Evolutionary conservation across 2,329 filamentous ascomycete genomes (phyloP).

Genomic region (Sclerotinia borealis): DNA sequence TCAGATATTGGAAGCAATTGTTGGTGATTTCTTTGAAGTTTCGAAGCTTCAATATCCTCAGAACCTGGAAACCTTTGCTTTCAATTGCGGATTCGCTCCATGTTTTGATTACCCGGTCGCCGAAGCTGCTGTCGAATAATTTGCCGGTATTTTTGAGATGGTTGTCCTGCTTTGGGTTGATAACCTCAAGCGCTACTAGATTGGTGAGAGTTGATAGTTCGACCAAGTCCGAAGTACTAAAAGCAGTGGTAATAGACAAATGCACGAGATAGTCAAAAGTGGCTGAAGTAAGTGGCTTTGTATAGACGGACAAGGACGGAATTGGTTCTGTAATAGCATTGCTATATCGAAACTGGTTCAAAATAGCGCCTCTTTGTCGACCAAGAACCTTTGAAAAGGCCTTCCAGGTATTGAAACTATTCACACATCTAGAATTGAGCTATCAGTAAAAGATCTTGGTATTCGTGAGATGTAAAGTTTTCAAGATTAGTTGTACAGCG

Average conservation of each 20-base stretch:
- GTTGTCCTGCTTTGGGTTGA: constrained; percentile 10
- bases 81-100: constrained; percentile 28
- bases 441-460: neutral
- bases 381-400: constrained; percentile 27
- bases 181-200: constrained; percentile 30
- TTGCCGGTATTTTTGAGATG: neutral
- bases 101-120: constrained; percentile 28
- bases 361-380: constrained; percentile 13
- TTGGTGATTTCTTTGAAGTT: constrained; percentile 27
- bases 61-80: constrained; percentile 26
- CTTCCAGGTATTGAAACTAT: constrained; percentile 28
- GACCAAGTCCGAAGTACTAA: constrained; percentile 26
- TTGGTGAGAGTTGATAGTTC: constrained; percentile 30
- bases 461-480: neutral
- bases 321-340: constrained; percentile 21
- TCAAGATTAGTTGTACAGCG: neutral
- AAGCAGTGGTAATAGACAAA: constrained; percentile 29
- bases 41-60: constrained; percentile 32
- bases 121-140: constrained; percentile 13
- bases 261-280: constrained; percentile 30
- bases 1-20: constrained; percentile 28
- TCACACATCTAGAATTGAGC: constrained; percentile 17
- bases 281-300: constrained; percentile 24
- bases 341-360: constrained; percentile 25
- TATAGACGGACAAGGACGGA: constrained; percentile 25